These are phyloP conservation scores for Waitea zeae DNA, from an alignment of 1,284 basidiomycete genomes.

Conservation along the genomic window DNA sequence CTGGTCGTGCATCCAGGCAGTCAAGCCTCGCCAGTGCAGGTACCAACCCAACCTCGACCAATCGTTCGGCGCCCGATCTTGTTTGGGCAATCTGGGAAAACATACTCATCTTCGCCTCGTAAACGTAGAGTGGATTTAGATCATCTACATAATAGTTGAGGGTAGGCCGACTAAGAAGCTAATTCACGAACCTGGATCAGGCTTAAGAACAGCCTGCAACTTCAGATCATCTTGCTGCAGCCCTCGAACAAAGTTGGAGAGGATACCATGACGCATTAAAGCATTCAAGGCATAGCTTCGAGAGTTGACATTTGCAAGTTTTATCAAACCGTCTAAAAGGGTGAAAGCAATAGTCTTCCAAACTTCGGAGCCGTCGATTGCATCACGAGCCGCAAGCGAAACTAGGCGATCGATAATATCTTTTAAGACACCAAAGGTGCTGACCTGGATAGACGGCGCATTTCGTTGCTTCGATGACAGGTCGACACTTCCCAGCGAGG, in stretches of 20 bases:
- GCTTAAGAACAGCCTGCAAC: conserved; percentile 69
- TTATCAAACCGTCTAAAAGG: conserved; percentile 61
- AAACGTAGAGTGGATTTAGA: conserved; percentile 85
- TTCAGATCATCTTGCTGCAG: conserved; percentile 72
- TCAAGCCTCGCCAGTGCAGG: conserved; percentile 75
- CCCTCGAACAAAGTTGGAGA: conserved; percentile 71
- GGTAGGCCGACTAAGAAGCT: conserved; percentile 3
- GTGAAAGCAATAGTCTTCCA: conserved; percentile 94
- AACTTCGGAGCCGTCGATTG: conserved; percentile 86
- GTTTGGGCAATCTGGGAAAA: conserved; percentile 75
- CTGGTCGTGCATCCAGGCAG: conserved; percentile 70
- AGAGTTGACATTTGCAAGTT: conserved; percentile 48
- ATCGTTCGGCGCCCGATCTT: conserved; percentile 67
- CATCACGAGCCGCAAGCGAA: conserved; percentile 71
- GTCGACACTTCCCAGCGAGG: not conserved
- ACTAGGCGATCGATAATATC: conserved; percentile 59
- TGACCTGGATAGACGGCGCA: not conserved
- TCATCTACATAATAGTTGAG: conserved; percentile 35
- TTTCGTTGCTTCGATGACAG: no score
- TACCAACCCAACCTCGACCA: conserved; percentile 70
- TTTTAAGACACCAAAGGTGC: conserved; percentile 35
- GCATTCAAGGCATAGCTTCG: conserved; percentile 38
- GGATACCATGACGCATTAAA: conserved; percentile 61
- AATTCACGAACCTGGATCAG: conserved; percentile 61
- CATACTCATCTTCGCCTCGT: conserved; percentile 86